Conservation (phyloP, 176 grass and related monocot genomes). For the Eleusine coracana region DNA sequence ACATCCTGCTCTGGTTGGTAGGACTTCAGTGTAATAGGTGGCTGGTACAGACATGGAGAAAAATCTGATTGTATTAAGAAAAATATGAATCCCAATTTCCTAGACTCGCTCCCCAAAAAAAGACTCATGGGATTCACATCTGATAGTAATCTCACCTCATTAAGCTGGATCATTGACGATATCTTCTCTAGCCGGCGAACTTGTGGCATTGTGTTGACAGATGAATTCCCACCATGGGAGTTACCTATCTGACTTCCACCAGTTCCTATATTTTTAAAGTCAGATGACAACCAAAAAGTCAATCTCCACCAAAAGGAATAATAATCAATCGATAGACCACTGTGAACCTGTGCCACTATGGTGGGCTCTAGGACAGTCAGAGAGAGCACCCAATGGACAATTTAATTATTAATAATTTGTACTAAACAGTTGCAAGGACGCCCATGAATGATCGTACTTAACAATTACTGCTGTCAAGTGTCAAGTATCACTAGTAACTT, state of each 20-base stretch:
- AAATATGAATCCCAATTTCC: background rate
- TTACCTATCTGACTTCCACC: slow-evolving; percentile 55
- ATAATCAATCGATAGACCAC: background rate
- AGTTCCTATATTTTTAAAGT: slow-evolving; percentile 37
- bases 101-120: background rate
- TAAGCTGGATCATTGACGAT: slow-evolving; percentile 61
- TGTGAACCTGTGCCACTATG: background rate
- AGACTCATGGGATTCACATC: background rate
- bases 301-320: background rate
- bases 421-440: too few relatives aligned
- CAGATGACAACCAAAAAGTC: slow-evolving; percentile 20
- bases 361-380: background rate
- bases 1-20: slow-evolving; percentile 68
- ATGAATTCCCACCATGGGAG: slow-evolving; percentile 44
- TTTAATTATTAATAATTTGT: background rate
- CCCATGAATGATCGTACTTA: background rate
- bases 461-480: background rate
- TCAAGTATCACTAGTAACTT: slow-evolving; percentile 27
- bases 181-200: slow-evolving; percentile 51
- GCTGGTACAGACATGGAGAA: slow-evolving; percentile 50
- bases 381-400: background rate
- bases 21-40: slow-evolving; percentile 78
- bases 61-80: background rate
- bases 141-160: slow-evolving; percentile 62
- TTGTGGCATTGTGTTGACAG: slow-evolving; percentile 42